Percentiles rank a stretch among this genome's conserved stretches.
phyloP scores from a whole-genome alignment of 140 eudicot species.

The Ambrosia hybrid region DNA sequence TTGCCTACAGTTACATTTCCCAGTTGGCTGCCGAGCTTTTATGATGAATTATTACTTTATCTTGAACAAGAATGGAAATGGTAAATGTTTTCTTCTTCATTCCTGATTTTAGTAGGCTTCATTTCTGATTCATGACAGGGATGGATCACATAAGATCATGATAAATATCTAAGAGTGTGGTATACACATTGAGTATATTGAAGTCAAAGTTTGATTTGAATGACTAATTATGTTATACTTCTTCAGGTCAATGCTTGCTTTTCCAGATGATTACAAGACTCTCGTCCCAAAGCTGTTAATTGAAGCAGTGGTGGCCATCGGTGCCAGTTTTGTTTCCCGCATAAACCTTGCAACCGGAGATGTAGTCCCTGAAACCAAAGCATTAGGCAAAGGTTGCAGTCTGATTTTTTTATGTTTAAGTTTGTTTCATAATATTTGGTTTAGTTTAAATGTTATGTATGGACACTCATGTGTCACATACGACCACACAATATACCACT shows the following conservation, averaged over 20 bases:
- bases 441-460: too few species aligned
- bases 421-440: too few species aligned
- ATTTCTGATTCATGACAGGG: not conserved
- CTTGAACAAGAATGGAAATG: constrained; percentile 99
- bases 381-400: constrained; percentile 8
- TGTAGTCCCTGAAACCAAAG: constrained; percentile 91
- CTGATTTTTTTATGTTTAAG: too few species aligned
- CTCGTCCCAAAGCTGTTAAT: constrained; percentile 83
- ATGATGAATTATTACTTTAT: constrained; percentile 86
- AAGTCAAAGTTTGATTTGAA: constrained; percentile 7
- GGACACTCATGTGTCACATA: too few species aligned
- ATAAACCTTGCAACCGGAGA: constrained; percentile 92
- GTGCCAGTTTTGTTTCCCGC: constrained; percentile 80
- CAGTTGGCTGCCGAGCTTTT: constrained; percentile 88
- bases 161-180: not conserved
- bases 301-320: constrained; percentile 75
- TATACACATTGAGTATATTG: constrained; percentile 3
- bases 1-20: constrained; percentile 54
- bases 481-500: too few species aligned
- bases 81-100: constrained; percentile 42
- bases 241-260: constrained; percentile 87
- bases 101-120: constrained; percentile 17
- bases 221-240: constrained; percentile 14
- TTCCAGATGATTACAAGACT: constrained; percentile 87
- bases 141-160: too few species aligned